Evolutionary conservation across 805 yeast genomes (phyloP).

Genomic region (Lachancea lanzarotensis): DNA sequence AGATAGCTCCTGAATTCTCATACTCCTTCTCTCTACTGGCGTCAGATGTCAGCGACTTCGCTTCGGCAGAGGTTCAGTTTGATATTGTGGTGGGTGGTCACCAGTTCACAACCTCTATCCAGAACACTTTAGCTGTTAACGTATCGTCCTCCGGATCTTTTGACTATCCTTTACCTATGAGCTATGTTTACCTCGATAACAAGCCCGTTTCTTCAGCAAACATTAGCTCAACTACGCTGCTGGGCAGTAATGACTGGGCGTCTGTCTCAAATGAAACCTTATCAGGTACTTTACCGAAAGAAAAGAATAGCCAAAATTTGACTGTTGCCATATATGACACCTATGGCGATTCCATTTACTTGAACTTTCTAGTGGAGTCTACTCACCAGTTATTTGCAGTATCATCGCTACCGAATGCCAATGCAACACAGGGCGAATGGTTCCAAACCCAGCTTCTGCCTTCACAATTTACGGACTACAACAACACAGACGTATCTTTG

Average conservation of each 20-base stretch:
- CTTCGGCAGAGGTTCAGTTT: slow-evolving; percentile 67
- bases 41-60: slow-evolving; percentile 65
- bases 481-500: slow-evolving; percentile 44
- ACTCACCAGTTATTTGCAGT: slow-evolving; percentile 51
- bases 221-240: slow-evolving; percentile 46
- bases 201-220: slow-evolving; percentile 40
- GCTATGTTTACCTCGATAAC: slow-evolving; percentile 62
- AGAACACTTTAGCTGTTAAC: slow-evolving; percentile 51
- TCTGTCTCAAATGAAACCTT: slow-evolving; percentile 40
- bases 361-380: slow-evolving; percentile 53
- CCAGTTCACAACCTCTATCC: slow-evolving; percentile 59
- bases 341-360: slow-evolving; percentile 51
- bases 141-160: slow-evolving; percentile 59
- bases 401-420: slow-evolving; percentile 45
- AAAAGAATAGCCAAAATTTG: slow-evolving; percentile 37
- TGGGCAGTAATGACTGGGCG: slow-evolving; percentile 57
- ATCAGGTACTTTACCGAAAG: slow-evolving; percentile 51
- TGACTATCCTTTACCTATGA: slow-evolving; percentile 52
- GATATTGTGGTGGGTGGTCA: slow-evolving; percentile 83
- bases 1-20: slow-evolving; percentile 77
- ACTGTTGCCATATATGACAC: slow-evolving; percentile 52
- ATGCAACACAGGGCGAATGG: slow-evolving; percentile 60
- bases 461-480: slow-evolving; percentile 50
- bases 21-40: slow-evolving; percentile 72
- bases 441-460: slow-evolving; percentile 51